phyloP scores from a whole-genome alignment of 2,329 filamentous ascomycete genomes.

The Penicillium corylophilum region DNA sequence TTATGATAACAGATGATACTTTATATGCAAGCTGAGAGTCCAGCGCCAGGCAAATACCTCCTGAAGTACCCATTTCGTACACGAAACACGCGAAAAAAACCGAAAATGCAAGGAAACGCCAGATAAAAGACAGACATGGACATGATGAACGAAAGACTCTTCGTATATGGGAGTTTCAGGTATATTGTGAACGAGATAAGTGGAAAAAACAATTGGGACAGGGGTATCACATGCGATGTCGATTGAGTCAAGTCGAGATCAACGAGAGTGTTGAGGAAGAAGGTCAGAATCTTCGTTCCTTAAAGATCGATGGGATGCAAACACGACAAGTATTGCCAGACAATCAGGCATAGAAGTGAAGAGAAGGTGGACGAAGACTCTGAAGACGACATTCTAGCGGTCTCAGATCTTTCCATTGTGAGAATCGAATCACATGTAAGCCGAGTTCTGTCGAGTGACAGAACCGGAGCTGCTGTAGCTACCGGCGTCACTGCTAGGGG shows the following conservation, averaged over 20 bases:
- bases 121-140: not conserved
- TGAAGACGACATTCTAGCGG: not conserved
- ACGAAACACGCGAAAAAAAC: not conserved
- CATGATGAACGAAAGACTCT: not conserved
- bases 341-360: not conserved
- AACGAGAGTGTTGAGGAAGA: conserved; percentile 15
- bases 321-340: not conserved
- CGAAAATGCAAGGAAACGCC: conserved; percentile 8
- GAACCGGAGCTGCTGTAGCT: conserved; percentile 30
- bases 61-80: not conserved
- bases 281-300: conserved; percentile 1
- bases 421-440: conserved; percentile 20
- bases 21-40: not conserved
- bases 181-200: not conserved
- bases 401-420: not conserved
- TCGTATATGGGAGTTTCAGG: conserved; percentile 3
- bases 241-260: conserved; percentile 21
- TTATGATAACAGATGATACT: not conserved
- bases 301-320: not conserved
- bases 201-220: conserved; percentile 9
- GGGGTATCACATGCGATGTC: conserved; percentile 37
- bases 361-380: not conserved
- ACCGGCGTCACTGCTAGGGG: conserved; percentile 38
- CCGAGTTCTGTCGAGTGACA: conserved; percentile 31
- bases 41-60: not conserved